A percentile compares a stretch with the other conserved stretches of the same genome.
phyloP scores from a whole-genome alignment of 306 rosid species.

The Abrus precatorius region DNA sequence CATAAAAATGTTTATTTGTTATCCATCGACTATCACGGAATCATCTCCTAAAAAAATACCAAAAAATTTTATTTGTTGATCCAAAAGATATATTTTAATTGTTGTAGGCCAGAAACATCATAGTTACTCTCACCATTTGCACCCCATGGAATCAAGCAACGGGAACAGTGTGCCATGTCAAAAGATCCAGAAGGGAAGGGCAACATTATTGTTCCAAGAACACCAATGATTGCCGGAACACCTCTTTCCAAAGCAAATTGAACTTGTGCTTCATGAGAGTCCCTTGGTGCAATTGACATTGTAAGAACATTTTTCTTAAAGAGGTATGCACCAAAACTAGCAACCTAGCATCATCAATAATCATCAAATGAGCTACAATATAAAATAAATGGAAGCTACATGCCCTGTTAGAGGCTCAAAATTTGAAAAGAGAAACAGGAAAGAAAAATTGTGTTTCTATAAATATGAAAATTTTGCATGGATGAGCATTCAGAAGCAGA shows the following conservation, averaged over 20 bases:
- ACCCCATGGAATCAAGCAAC: constrained; percentile 86
- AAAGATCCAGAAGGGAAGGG: constrained; percentile 84
- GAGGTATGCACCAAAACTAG: constrained; percentile 87
- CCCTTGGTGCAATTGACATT: constrained; percentile 88
- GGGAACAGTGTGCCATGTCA: constrained; percentile 95
- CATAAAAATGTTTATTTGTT: not conserved
- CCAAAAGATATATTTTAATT: constrained; percentile 19
- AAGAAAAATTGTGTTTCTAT: not conserved
- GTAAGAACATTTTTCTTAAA: constrained; percentile 72
- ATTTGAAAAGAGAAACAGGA: not conserved
- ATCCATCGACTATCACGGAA: not conserved
- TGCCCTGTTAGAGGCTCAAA: constrained; percentile 22
- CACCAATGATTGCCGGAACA: constrained; percentile 87
- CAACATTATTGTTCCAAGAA: constrained; percentile 83
- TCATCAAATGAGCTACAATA: constrained; percentile 37
- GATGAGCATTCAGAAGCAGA: constrained; percentile 37
- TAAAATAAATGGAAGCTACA: constrained; percentile 14
- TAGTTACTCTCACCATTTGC: constrained; percentile 66
- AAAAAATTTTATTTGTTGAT: constrained; percentile 21
- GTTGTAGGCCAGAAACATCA: constrained; percentile 15
- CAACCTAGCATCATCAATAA: constrained; percentile 68
- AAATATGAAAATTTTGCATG: constrained; percentile 25
- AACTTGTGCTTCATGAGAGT: constrained; percentile 92
- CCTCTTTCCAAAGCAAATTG: constrained; percentile 96
- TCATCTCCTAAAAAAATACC: not conserved